Evolutionary conservation across 2,329 filamentous ascomycete species (phyloP).

Genomic region (Juglanconis oblonga): DNA sequence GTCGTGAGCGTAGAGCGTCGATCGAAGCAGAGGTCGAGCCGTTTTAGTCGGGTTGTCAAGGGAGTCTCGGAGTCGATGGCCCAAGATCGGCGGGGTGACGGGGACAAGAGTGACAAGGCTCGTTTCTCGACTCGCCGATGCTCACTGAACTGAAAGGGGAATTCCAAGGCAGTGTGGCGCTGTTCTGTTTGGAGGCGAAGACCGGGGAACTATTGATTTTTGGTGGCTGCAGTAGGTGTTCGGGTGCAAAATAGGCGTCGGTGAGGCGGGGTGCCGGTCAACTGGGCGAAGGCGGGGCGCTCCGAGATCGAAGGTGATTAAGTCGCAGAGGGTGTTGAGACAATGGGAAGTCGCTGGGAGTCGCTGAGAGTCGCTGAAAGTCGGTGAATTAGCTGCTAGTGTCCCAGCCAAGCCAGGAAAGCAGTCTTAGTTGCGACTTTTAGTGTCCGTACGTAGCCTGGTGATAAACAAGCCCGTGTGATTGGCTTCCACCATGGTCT

Average conservation of each 20-base stretch:
- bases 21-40: neutral
- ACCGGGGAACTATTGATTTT: neutral
- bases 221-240: neutral
- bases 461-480: neutral
- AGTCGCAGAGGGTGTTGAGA: neutral
- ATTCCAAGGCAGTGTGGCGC: neutral
- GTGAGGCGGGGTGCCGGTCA: neutral
- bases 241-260: neutral
- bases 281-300: neutral
- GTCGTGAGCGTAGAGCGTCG: neutral
- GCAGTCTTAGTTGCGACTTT: neutral
- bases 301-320: neutral
- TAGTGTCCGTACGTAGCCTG: no score
- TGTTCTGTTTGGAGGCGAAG: neutral
- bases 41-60: no score
- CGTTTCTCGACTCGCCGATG: no score
- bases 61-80: no score
- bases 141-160: no score
- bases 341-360: neutral
- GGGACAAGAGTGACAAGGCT: neutral
- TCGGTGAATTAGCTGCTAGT: conserved; percentile 1
- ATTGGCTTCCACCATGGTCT: no score
- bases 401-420: neutral
- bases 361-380: neutral
- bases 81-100: conserved; percentile 10